Evolutionary conservation across 768 basidiomycete species (phyloP).

Genomic region (Roridomyces roridus): DNA sequence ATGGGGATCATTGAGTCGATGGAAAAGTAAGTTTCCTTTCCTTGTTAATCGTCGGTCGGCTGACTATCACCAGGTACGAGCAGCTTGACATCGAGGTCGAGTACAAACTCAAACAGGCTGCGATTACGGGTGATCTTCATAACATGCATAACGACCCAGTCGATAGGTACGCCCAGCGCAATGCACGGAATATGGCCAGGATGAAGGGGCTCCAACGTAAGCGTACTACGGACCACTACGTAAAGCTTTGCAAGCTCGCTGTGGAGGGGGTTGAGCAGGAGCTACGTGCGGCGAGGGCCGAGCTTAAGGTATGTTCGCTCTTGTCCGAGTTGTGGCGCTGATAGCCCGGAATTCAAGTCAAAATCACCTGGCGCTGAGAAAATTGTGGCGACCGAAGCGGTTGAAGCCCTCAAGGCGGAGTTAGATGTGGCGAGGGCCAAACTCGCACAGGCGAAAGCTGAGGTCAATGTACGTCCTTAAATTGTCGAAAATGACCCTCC

Average conservation of each 20-base stretch:
- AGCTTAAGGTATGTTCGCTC: neutral
- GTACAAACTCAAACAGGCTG: neutral
- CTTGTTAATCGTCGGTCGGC: neutral
- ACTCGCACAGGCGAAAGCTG: neutral
- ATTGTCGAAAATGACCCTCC: neutral
- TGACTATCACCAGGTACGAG: neutral
- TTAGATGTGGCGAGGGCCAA: neutral
- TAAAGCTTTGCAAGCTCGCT: neutral
- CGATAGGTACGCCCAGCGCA: neutral
- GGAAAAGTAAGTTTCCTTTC: too few species aligned
- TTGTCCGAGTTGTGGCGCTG: neutral
- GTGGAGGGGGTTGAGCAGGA: neutral
- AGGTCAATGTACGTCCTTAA: neutral
- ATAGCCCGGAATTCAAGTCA: neutral
- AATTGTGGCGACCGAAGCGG: neutral
- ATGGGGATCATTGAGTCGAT: too few species aligned
- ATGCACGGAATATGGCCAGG: neutral
- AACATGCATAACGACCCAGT: neutral
- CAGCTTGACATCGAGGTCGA: neutral
- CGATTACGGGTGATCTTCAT: neutral
- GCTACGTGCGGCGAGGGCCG: neutral
- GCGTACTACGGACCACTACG: neutral
- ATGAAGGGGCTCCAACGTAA: neutral
- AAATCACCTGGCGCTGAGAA: neutral
- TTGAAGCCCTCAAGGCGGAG: neutral